Evolutionary conservation across 371 early-diverging fungal genomes (phyloP).

Genomic region (Paraphysoderma sedebokerense): DNA sequence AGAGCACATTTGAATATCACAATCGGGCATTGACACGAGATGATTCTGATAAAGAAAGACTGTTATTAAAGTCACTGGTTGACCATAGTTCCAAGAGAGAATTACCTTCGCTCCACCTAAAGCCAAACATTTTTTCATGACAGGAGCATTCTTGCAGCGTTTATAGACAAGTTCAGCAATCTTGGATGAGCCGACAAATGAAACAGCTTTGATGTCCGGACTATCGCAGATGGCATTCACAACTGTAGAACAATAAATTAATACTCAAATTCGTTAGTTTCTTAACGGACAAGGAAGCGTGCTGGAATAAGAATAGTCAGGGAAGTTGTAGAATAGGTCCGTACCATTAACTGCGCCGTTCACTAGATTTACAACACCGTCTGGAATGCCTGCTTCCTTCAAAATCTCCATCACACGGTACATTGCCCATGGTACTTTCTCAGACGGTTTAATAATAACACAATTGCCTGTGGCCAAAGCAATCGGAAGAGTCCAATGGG

Average conservation of each 20-base stretch:
- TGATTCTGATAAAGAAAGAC: conserved; percentile 30
- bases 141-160: conserved; percentile 27
- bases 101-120: conserved; percentile 34
- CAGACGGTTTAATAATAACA: conserved; percentile 51
- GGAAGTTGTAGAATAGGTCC: conserved; percentile 6
- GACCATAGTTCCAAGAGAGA: neutral
- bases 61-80: neutral
- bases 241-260: conserved; percentile 6
- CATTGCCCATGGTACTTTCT: conserved; percentile 60
- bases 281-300: no score
- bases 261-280: no score
- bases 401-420: conserved; percentile 31
- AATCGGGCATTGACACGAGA: conserved; percentile 49
- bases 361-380: conserved; percentile 55
- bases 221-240: conserved; percentile 31
- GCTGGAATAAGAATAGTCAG: no score
- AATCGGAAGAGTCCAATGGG: conserved; percentile 54
- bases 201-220: conserved; percentile 35
- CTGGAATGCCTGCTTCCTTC: conserved; percentile 37
- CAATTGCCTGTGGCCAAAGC: conserved; percentile 45
- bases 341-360: conserved; percentile 29
- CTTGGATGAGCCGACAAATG: conserved; percentile 52
- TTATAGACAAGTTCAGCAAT: conserved; percentile 35
- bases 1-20: conserved; percentile 45
- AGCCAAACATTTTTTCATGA: conserved; percentile 48